These are phyloP conservation scores for Glycine latifolia DNA, from an alignment of 306 rosid species.

Conservation along the genomic window DNA sequence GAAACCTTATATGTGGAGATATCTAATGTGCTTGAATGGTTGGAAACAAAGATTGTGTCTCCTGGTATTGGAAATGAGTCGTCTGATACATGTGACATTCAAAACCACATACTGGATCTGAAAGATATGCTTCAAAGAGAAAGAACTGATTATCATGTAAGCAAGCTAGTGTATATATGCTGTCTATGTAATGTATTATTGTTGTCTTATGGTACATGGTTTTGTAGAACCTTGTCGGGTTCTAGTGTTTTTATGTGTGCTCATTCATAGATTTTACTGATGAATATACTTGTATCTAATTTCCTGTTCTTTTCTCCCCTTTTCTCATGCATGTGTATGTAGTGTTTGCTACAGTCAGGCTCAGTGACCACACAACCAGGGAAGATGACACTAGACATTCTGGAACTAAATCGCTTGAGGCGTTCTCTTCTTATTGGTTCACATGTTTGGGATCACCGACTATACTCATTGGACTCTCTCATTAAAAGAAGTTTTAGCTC, in stretches of 20 bases:
- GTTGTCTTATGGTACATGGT: slow-evolving; percentile 28
- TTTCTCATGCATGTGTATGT: slow-evolving; percentile 21
- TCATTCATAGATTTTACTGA: slow-evolving; percentile 16
- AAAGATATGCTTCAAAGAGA: slow-evolving; percentile 77
- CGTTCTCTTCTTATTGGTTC: slow-evolving; percentile 84
- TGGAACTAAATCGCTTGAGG: slow-evolving; percentile 82
- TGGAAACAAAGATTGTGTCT: slow-evolving; percentile 67
- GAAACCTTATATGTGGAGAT: slow-evolving; percentile 80
- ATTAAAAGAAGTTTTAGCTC: slow-evolving; percentile 56
- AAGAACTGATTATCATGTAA: slow-evolving; percentile 79
- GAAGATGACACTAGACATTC: slow-evolving; percentile 62
- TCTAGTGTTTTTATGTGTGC: slow-evolving; percentile 34
- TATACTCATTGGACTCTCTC: slow-evolving; percentile 69
- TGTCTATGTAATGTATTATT: background rate
- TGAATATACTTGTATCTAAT: slow-evolving; percentile 38
- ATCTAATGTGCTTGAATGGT: slow-evolving; percentile 66
- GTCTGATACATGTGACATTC: slow-evolving; percentile 60
- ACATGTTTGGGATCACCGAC: slow-evolving; percentile 88
- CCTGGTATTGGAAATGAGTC: slow-evolving; percentile 55
- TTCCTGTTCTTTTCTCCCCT: background rate
- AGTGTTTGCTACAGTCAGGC: slow-evolving; percentile 73
- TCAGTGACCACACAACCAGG: slow-evolving; percentile 54
- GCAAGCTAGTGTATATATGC: slow-evolving; percentile 42
- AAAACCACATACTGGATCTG: slow-evolving; percentile 66
- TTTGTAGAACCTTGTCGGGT: slow-evolving; percentile 17